phyloP scores from a whole-genome alignment of 768 basidiomycete genomes.

The Rhizopogon vinicolor region DNA sequence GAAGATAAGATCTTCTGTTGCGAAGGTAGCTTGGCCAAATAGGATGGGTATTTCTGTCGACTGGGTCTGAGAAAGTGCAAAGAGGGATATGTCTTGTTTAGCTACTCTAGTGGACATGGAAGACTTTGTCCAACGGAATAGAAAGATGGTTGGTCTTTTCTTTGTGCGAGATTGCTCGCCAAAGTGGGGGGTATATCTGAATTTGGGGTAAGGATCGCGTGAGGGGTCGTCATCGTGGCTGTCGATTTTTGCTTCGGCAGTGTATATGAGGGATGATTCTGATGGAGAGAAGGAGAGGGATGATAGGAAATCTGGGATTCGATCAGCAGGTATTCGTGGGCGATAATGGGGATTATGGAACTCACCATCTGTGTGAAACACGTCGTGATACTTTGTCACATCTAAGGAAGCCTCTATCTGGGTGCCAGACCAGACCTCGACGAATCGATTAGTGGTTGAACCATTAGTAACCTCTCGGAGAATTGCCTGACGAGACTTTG shows the following conservation, averaged over 20 bases:
- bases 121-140: constrained; percentile 41
- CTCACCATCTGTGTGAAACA: constrained; percentile 61
- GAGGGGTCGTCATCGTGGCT: constrained; percentile 14
- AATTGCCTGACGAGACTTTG: constrained; percentile 36
- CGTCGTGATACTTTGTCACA: constrained; percentile 53
- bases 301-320: constrained; percentile 42
- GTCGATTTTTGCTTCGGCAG: constrained; percentile 47
- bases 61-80: constrained; percentile 10
- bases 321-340: background rate
- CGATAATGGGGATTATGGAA: background rate
- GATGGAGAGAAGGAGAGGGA: constrained; percentile 51
- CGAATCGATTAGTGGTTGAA: constrained; percentile 38
- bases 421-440: constrained; percentile 55
- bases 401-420: constrained; percentile 43
- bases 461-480: constrained; percentile 33
- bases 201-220: constrained; percentile 33
- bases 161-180: constrained; percentile 59
- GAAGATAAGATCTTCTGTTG: constrained; percentile 37
- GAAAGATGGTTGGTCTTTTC: constrained; percentile 47
- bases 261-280: constrained; percentile 51
- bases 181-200: constrained; percentile 52
- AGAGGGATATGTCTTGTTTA: constrained; percentile 5
- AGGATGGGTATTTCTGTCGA: constrained; percentile 21
- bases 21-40: constrained; percentile 57
- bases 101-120: constrained; percentile 8